Evolutionary conservation across 192 early-diverging fungal species (phyloP).

Genomic region (Bifiguratus adelaidae): DNA sequence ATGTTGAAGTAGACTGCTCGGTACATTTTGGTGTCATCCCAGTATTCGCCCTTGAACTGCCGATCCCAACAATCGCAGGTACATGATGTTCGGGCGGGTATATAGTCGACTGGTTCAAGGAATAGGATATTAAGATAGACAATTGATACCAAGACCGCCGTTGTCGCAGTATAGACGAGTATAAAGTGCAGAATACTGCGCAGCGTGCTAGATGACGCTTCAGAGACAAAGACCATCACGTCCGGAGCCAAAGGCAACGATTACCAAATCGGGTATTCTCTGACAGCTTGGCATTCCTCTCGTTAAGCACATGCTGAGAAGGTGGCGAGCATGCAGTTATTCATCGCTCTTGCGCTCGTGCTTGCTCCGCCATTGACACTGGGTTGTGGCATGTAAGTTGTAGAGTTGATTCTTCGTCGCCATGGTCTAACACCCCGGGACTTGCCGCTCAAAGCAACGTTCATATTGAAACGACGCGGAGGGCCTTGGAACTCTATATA

Average conservation of each 20-base stretch:
- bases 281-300: too few species aligned
- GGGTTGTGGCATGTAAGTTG: slow-evolving; percentile 14
- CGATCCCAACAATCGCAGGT: slow-evolving; percentile 10
- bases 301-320: too few species aligned
- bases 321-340: too few species aligned
- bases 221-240: too few species aligned
- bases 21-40: neutral
- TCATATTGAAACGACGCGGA: slow-evolving; percentile 12
- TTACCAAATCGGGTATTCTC: too few species aligned
- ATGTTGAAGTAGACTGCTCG: slow-evolving; percentile 7
- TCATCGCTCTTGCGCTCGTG: too few species aligned
- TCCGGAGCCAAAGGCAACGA: too few species aligned
- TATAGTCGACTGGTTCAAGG: neutral
- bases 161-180: neutral
- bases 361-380: too few species aligned
- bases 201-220: too few species aligned
- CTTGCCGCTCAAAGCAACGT: slow-evolving; percentile 1
- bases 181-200: neutral
- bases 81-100: neutral
- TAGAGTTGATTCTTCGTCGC: neutral
- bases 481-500: slow-evolving; percentile 3
- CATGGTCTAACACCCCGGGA: neutral
- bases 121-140: slow-evolving; percentile 4
- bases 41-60: slow-evolving; percentile 6
- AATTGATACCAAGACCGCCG: neutral